phyloP scores from a whole-genome alignment of 106 monocot genomes.

The Phalaenopsis aphrodite region DNA sequence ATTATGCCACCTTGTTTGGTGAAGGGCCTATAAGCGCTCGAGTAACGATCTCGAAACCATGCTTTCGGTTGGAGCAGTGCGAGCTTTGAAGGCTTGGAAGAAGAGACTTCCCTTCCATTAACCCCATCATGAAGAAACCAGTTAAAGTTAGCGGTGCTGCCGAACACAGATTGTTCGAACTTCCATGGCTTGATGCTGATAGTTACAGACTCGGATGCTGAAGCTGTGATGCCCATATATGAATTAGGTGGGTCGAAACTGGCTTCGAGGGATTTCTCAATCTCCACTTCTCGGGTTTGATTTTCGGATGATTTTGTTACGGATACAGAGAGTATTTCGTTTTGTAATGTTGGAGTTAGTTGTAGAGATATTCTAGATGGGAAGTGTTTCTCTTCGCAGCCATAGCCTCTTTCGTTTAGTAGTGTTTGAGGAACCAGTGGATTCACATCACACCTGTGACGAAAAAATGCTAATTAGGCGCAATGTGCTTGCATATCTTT shows the following conservation, averaged over 20 bases:
- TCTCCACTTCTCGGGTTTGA: conserved; percentile 32
- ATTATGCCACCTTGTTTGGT: conserved; percentile 75
- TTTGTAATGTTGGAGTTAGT: conserved; percentile 47
- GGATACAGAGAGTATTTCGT: conserved; percentile 37
- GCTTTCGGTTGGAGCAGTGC: conserved; percentile 37
- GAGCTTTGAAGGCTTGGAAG: conserved; percentile 62
- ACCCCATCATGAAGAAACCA: conserved; percentile 71
- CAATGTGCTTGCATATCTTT: background rate
- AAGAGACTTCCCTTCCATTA: conserved; percentile 59
- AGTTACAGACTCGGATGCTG: conserved; percentile 41
- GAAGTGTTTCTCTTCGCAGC: conserved; percentile 65
- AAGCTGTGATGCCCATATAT: conserved; percentile 34
- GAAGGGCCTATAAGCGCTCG: conserved; percentile 66
- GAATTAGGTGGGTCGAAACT: conserved; percentile 45
- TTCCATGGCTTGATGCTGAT: conserved; percentile 73
- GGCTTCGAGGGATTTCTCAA: conserved; percentile 45
- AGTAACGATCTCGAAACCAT: conserved; percentile 67
- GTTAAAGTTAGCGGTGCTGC: conserved; percentile 41
- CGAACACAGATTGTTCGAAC: conserved; percentile 65
- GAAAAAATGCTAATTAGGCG: background rate
- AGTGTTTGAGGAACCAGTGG: conserved; percentile 38
- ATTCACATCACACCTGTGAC: conserved; percentile 43
- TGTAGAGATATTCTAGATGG: conserved; percentile 49
- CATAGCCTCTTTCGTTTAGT: conserved; percentile 44
- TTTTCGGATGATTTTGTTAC: conserved; percentile 57